Conservation (phyloP, 345 rosid species). For the Crucihimalaya himalaica region DNA sequence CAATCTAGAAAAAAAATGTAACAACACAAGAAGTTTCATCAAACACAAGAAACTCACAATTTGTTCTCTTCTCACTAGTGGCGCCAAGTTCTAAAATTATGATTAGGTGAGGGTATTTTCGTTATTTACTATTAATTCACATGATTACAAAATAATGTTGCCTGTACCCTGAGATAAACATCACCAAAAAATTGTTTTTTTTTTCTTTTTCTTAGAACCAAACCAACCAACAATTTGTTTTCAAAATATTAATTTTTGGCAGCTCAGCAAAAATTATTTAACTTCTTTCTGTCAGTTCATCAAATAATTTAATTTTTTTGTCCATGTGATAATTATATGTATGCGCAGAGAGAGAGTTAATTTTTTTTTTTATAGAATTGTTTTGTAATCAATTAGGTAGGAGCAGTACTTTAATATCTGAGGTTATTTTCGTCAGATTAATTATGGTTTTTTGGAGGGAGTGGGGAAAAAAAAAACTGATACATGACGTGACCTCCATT, state of each 20-base stretch:
- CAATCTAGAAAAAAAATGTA: background rate
- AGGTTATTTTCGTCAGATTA: slow-evolving; percentile 31
- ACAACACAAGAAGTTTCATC: background rate
- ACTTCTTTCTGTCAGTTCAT: slow-evolving; percentile 32
- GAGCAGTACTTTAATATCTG: slow-evolving; percentile 37
- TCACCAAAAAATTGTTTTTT: background rate
- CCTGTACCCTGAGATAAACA: slow-evolving; percentile 27
- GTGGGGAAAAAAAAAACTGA: slow-evolving; percentile 21
- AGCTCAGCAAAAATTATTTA: slow-evolving; percentile 36
- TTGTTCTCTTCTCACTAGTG: background rate
- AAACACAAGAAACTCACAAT: background rate
- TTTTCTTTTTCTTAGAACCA: background rate
- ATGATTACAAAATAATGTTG: slow-evolving; percentile 29
- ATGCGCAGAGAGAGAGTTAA: slow-evolving; percentile 22
- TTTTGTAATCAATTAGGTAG: slow-evolving; percentile 35
- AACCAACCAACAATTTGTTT: background rate
- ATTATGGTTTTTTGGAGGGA: slow-evolving; percentile 40
- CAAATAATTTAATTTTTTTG: slow-evolving; percentile 10
- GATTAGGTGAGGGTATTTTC: slow-evolving; percentile 31
- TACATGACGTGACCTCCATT: slow-evolving; percentile 43
- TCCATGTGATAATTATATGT: slow-evolving; percentile 38
- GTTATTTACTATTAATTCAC: background rate
- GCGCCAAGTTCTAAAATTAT: background rate
- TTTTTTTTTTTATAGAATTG: background rate
- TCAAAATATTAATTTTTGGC: slow-evolving; percentile 19